Percentiles rank a stretch among this genome's conserved stretches.
Evolutionary conservation across 345 rosid species (phyloP).

Genomic region (Euclidium syriacum): DNA sequence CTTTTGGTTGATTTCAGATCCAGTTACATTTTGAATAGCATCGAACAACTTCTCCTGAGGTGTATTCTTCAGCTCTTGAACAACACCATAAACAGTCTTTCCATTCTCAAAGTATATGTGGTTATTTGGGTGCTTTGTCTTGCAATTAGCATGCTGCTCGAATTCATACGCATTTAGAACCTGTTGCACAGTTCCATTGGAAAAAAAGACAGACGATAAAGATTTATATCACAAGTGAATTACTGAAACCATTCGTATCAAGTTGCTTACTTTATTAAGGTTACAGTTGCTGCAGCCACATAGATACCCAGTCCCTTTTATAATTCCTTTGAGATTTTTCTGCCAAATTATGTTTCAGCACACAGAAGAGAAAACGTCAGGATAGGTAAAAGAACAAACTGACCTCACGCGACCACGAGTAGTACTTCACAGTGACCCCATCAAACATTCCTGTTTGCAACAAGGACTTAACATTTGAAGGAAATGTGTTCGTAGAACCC

Average conservation of each 20-base stretch:
- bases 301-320: slow-evolving; percentile 87
- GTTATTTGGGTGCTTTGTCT: slow-evolving; percentile 93
- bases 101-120: slow-evolving; percentile 93
- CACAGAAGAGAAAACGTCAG: slow-evolving; percentile 14
- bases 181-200: slow-evolving; percentile 35
- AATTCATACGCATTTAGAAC: slow-evolving; percentile 86
- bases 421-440: slow-evolving; percentile 79
- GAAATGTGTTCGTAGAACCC: slow-evolving; percentile 80
- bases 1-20: slow-evolving; percentile 77
- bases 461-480: slow-evolving; percentile 88
- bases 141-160: slow-evolving; percentile 87
- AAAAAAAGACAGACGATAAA: neutral
- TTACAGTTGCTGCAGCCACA: slow-evolving; percentile 78
- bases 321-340: slow-evolving; percentile 65
- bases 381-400: slow-evolving; percentile 19
- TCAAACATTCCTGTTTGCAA: slow-evolving; percentile 62
- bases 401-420: slow-evolving; percentile 73
- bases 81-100: slow-evolving; percentile 85
- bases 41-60: slow-evolving; percentile 74
- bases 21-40: slow-evolving; percentile 67
- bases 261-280: slow-evolving; percentile 52
- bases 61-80: slow-evolving; percentile 80
- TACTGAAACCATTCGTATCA: slow-evolving; percentile 6
- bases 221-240: neutral
- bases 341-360: slow-evolving; percentile 27